These are phyloP conservation scores for Scheffersomyces illinoinensis DNA, from an alignment of 1,139 yeast species.

Conservation along the genomic window DNA sequence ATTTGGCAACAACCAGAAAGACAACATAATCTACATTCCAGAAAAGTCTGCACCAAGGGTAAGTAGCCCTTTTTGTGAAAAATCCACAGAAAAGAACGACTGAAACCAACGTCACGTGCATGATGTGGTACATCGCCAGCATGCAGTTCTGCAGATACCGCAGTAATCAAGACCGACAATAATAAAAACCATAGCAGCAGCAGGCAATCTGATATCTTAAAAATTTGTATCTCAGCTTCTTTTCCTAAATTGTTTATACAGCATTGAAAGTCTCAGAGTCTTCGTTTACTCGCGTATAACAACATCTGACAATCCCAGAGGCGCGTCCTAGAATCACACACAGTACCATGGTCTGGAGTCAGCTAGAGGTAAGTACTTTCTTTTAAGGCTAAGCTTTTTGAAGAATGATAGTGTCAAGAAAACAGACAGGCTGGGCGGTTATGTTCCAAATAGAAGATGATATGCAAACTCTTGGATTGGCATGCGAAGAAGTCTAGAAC, in stretches of 20 bases:
- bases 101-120: not conserved
- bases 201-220: not conserved
- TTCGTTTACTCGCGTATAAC: not conserved
- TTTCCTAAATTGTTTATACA: not conserved
- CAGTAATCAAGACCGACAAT: not conserved
- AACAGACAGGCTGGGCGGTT: not conserved
- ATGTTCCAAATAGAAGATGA: not conserved
- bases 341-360: conserved; percentile 37
- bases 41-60: not conserved
- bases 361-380: conserved; percentile 36
- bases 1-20: no score
- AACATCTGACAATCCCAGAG: not conserved
- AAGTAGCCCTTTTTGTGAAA: not conserved
- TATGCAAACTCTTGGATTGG: not conserved
- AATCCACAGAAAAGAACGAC: not conserved
- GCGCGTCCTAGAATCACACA: not conserved
- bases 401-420: not conserved
- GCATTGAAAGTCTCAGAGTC: not conserved
- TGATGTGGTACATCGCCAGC: not conserved
- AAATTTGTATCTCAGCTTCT: not conserved
- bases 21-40: not conserved
- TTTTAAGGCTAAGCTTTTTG: not conserved
- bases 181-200: not conserved
- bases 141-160: not conserved
- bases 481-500: not conserved